These are phyloP conservation scores for Byssochlamys sp. DNA, from an alignment of 2,329 filamentous ascomycete genomes.

Conservation along the genomic window DNA sequence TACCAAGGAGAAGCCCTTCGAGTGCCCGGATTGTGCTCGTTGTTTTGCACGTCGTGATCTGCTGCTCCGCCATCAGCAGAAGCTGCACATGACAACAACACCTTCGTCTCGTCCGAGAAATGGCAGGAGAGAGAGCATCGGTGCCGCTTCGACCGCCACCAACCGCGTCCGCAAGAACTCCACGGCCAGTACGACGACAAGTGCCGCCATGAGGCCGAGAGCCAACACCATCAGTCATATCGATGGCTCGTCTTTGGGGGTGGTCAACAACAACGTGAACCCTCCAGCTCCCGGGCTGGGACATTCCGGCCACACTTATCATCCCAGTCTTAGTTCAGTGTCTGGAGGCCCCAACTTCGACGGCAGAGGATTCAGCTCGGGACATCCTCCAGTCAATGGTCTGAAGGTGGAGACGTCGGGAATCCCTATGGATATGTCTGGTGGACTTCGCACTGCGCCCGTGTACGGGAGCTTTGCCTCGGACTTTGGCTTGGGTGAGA, in stretches of 20 bases:
- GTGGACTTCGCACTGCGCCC: constrained; percentile 69
- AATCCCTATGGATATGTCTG: constrained; percentile 56
- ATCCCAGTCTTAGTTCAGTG: constrained; percentile 64
- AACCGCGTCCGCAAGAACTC: constrained; percentile 87
- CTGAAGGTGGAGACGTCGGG: constrained; percentile 75
- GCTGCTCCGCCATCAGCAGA: constrained; percentile 90
- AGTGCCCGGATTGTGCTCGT: constrained; percentile 85
- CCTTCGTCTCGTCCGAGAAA: constrained; percentile 78
- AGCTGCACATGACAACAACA: constrained; percentile 86
- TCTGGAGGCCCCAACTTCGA: constrained; percentile 46
- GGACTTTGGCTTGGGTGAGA: constrained; percentile 60
- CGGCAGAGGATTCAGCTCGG: constrained; percentile 56
- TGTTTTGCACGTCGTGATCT: constrained; percentile 92
- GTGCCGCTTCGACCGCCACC: constrained; percentile 55
- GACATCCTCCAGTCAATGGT: constrained; percentile 49
- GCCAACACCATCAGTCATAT: constrained; percentile 96
- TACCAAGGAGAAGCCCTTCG: constrained; percentile 97
- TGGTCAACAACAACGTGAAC: constrained; percentile 31
- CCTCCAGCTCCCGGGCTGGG: constrained; percentile 17
- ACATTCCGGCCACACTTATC: constrained; percentile 51
- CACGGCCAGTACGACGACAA: constrained; percentile 51
- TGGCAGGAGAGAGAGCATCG: constrained; percentile 73
- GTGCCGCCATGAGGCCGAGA: constrained; percentile 65
- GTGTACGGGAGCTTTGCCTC: constrained; percentile 55
- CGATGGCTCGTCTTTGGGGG: constrained; percentile 64